Conservation (phyloP, 192 early-diverging fungal species). For the Coemansia sp. region DNA sequence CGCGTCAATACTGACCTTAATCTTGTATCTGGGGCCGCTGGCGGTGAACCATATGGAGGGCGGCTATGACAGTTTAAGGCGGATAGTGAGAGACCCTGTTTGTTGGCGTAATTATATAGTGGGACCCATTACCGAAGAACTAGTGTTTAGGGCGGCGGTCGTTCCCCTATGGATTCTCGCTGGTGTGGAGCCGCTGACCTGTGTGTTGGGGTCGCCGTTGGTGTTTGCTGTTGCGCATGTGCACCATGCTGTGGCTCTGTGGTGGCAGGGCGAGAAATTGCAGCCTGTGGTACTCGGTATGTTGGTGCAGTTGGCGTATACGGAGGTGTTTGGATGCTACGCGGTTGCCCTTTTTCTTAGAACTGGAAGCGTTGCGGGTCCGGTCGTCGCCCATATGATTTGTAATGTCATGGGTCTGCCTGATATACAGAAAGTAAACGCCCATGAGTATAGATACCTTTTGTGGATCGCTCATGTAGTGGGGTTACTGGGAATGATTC, state of each 20-base stretch:
- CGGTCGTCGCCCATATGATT: conserved; percentile 32
- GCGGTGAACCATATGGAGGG: conserved; percentile 28
- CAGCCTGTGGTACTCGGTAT: not conserved
- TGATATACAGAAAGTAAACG: not conserved
- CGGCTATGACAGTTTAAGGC: too few species aligned
- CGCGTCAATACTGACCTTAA: conserved; percentile 13
- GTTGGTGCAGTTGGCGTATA: conserved; percentile 39
- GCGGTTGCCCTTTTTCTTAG: conserved; percentile 32
- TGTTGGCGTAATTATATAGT: conserved; percentile 35
- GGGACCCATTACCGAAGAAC: conserved; percentile 45
- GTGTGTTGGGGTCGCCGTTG: conserved; percentile 36
- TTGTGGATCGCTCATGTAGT: conserved; percentile 36
- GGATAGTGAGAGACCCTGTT: not conserved
- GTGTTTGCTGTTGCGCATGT: conserved; percentile 48
- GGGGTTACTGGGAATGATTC: conserved; percentile 20
- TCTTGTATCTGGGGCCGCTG: conserved; percentile 46
- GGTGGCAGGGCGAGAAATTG: not conserved
- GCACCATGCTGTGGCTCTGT: conserved; percentile 27
- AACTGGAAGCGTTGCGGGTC: conserved; percentile 28
- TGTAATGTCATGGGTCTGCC: conserved; percentile 49
- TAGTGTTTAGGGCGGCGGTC: conserved; percentile 37
- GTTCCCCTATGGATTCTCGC: conserved; percentile 35
- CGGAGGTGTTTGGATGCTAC: conserved; percentile 49
- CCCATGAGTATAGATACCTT: conserved; percentile 15
- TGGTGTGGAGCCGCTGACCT: not conserved